These are phyloP conservation scores for Nitzschia putrida DNA, from an alignment of 108 stramenopile species.

Conservation along the genomic window DNA sequence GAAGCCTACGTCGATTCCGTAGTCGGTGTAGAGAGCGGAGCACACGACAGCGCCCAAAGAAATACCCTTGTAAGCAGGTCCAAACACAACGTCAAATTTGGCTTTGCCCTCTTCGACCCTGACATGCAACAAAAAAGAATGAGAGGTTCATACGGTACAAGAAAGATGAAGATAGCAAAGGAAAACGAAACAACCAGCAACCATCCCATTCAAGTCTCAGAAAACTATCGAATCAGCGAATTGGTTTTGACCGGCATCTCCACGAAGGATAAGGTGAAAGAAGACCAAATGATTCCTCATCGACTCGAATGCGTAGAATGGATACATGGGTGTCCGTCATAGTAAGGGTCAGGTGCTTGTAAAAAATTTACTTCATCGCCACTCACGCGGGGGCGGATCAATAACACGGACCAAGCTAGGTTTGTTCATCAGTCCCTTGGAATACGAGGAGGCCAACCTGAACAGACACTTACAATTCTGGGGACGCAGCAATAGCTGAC, in stretches of 20 bases:
- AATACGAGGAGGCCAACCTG: conserved; percentile 5
- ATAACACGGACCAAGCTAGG: conserved; percentile 80
- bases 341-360: conserved; percentile 52
- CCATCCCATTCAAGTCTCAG: conserved; percentile 48
- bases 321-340: not conserved
- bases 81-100: conserved; percentile 95
- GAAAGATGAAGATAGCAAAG: not conserved
- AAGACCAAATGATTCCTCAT: conserved; percentile 71
- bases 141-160: not conserved
- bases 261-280: conserved; percentile 75
- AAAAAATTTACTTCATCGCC: conserved; percentile 68
- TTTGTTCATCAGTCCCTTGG: conserved; percentile 56
- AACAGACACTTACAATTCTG: conserved; percentile 71
- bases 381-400: conserved; percentile 83
- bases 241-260: conserved; percentile 78
- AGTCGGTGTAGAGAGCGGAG: conserved; percentile 83
- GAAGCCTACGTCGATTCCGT: conserved; percentile 85
- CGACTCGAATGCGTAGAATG: conserved; percentile 10
- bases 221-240: conserved; percentile 71
- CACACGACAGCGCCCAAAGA: conserved; percentile 93
- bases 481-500: conserved; percentile 82
- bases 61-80: conserved; percentile 99
- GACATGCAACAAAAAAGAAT: conserved; percentile 35
- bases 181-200: not conserved
- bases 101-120: conserved; percentile 57